These are phyloP conservation scores for Poa annua DNA, from an alignment of 176 grass and related monocot genomes.

Conservation along the genomic window DNA sequence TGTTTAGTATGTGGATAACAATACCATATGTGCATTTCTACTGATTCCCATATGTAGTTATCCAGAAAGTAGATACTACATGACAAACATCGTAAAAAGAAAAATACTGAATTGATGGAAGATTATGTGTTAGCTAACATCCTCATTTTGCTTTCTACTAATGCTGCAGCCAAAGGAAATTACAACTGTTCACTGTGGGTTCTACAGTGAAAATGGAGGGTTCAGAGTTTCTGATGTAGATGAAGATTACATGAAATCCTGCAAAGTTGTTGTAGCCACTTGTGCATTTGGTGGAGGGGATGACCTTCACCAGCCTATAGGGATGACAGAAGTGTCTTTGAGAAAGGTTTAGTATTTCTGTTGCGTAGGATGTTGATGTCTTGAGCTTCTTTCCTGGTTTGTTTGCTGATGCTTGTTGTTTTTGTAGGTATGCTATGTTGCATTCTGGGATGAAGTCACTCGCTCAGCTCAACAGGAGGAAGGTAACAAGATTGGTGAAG, in stretches of 20 bases:
- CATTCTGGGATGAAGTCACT: conserved; percentile 95
- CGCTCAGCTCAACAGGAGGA: conserved; percentile 61
- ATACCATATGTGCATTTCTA: background rate
- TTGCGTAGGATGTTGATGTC: background rate
- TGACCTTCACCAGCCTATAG: conserved; percentile 95
- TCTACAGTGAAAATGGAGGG: conserved; percentile 78
- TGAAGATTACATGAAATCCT: conserved; percentile 74
- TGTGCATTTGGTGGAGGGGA: conserved; percentile 99
- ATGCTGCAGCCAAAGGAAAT: conserved; percentile 66
- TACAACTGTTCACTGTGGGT: conserved; percentile 77
- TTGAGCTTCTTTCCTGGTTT: conserved; percentile 26
- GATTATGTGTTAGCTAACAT: background rate
- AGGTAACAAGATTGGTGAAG: conserved; percentile 74
- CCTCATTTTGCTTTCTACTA: conserved; percentile 15
- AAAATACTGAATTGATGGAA: background rate
- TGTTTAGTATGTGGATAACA: conserved; percentile 28
- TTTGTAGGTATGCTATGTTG: conserved; percentile 88
- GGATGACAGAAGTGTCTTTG: conserved; percentile 72
- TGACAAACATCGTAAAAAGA: background rate
- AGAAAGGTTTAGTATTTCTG: conserved; percentile 56
- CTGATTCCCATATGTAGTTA: background rate
- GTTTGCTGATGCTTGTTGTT: background rate
- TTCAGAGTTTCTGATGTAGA: conserved; percentile 78
- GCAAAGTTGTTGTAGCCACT: conserved; percentile 71
- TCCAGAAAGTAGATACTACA: background rate